Percentiles rank a stretch among this genome's conserved stretches.
Evolutionary conservation across 2,329 filamentous ascomycete genomes (phyloP).

Genomic region (Alternaria viburni): DNA sequence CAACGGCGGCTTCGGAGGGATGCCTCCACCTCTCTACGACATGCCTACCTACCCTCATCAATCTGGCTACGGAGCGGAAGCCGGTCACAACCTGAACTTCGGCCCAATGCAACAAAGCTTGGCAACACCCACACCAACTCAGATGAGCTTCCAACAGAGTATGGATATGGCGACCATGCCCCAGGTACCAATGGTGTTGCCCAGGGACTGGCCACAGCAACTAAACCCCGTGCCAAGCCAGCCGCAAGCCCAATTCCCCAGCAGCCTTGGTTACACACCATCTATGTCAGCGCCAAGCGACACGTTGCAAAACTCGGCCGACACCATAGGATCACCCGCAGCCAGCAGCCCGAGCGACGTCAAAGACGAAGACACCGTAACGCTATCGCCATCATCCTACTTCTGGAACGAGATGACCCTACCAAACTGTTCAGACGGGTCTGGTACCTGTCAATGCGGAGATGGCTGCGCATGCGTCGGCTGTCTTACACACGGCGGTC

Average conservation of each 20-base stretch:
- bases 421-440: conserved; percentile 55
- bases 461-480: conserved; percentile 60
- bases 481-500: conserved; percentile 60
- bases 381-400: conserved; percentile 47
- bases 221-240: conserved; percentile 19
- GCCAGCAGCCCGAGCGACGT: conserved; percentile 38
- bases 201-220: conserved; percentile 33
- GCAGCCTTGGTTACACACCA: conserved; percentile 11
- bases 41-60: conserved; percentile 45
- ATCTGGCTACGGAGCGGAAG: conserved; percentile 37
- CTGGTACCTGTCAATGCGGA: conserved; percentile 60
- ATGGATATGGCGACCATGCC: conserved; percentile 27
- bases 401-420: conserved; percentile 47
- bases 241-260: conserved; percentile 21
- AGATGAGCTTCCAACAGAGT: conserved; percentile 30
- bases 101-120: conserved; percentile 24
- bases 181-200: conserved; percentile 18
- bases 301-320: conserved; percentile 20
- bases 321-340: conserved; percentile 17
- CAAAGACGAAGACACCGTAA: conserved; percentile 42
- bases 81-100: conserved; percentile 20
- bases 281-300: conserved; percentile 15
- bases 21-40: conserved; percentile 43
- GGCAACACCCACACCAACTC: conserved; percentile 20
- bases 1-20: conserved; percentile 39